Evolutionary conservation across 495 filamentous ascomycete species (phyloP).

Genomic region (Aspergillus taichungensis): DNA sequence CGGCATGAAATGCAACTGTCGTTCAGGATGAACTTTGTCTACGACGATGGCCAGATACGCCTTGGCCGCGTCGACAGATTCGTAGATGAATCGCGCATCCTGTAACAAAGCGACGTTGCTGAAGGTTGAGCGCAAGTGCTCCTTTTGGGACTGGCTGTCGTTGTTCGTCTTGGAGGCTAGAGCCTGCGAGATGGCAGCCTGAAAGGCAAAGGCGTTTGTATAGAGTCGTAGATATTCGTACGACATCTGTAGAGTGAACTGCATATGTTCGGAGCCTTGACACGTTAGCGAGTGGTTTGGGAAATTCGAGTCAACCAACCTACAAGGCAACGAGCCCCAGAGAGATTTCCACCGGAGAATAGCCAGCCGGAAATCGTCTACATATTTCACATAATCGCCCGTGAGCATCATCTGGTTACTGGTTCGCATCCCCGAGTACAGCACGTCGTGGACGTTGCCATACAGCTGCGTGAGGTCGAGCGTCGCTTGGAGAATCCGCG

Average conservation of each 20-base stretch:
- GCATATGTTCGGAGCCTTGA: conserved; percentile 47
- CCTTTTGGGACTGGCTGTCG: conserved; percentile 27
- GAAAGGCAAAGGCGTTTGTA: conserved; percentile 59
- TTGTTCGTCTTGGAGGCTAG: conserved; percentile 34
- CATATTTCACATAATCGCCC: conserved; percentile 58
- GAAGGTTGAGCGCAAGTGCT: conserved; percentile 38
- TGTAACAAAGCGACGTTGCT: conserved; percentile 48
- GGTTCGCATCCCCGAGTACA: conserved; percentile 55
- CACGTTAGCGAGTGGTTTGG: conserved; percentile 9
- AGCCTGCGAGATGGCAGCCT: conserved; percentile 54
- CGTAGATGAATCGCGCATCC: conserved; percentile 55
- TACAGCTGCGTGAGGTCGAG: conserved; percentile 59
- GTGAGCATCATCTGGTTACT: conserved; percentile 57
- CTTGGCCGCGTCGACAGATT: conserved; percentile 55
- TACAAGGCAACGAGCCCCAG: conserved; percentile 51
- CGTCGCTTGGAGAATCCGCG: conserved; percentile 53
- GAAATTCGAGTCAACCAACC: conserved; percentile 4
- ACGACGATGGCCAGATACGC: conserved; percentile 49
- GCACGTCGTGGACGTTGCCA: conserved; percentile 56
- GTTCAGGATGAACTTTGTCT: conserved; percentile 44
- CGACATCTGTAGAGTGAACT: conserved; percentile 47
- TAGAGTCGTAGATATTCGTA: conserved; percentile 59
- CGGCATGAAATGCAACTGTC: conserved; percentile 51
- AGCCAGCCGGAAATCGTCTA: conserved; percentile 54
- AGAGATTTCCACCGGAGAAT: conserved; percentile 55